Percentiles rank a stretch among this genome's conserved stretches.
phyloP scores from a whole-genome alignment of 495 filamentous ascomycete species.

The Filosporella fistucella region DNA sequence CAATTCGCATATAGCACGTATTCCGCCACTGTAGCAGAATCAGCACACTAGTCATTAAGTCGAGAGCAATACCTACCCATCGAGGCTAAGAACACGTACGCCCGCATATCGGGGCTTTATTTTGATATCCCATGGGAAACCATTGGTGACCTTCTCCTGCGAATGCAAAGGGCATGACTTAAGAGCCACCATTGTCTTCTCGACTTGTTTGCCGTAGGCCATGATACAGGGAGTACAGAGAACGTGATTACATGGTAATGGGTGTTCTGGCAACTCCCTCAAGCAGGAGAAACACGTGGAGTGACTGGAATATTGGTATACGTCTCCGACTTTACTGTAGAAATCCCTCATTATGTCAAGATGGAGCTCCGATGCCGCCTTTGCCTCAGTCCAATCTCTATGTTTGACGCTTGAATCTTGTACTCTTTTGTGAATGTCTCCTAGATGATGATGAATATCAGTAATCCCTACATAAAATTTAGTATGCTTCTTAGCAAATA shows the following conservation, averaged over 20 bases:
- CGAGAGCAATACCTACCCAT: slow-evolving; percentile 38
- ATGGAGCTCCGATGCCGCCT: background rate
- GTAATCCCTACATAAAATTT: slow-evolving; percentile 23
- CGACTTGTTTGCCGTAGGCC: slow-evolving; percentile 22
- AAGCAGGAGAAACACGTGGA: slow-evolving; percentile 52
- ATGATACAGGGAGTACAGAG: slow-evolving; percentile 42
- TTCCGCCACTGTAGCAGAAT: slow-evolving; percentile 34
- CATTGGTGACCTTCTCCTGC: slow-evolving; percentile 14
- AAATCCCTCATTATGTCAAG: slow-evolving; percentile 19
- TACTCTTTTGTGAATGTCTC: slow-evolving; percentile 4
- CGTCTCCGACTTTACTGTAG: slow-evolving; percentile 24
- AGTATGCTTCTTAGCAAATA: too few relatives aligned
- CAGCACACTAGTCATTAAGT: background rate
- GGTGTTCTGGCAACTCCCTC: slow-evolving; percentile 44
- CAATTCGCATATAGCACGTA: slow-evolving; percentile 44
- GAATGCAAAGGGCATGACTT: slow-evolving; percentile 31
- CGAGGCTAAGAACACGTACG: slow-evolving; percentile 48
- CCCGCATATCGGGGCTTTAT: slow-evolving; percentile 43
- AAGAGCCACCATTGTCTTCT: slow-evolving; percentile 28
- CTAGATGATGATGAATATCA: background rate
- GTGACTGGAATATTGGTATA: slow-evolving; percentile 27
- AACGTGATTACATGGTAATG: slow-evolving; percentile 53
- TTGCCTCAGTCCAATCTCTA: background rate
- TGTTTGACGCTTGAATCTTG: background rate
- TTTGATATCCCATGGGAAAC: slow-evolving; percentile 32